Conservation (phyloP, 306 rosid species). For the Chamaecrista fasciculata region DNA sequence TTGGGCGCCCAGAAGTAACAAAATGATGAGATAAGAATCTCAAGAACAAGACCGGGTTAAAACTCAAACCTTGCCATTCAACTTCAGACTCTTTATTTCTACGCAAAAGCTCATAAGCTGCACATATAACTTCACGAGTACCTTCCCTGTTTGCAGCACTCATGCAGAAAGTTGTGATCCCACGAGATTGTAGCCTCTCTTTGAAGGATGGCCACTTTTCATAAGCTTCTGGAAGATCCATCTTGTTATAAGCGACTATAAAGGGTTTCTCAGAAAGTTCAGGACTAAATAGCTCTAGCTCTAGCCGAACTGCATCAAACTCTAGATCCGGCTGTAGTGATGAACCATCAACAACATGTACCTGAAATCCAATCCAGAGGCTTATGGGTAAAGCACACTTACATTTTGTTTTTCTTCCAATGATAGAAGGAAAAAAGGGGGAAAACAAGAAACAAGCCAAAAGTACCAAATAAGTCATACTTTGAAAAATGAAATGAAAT, state of each 20-base stretch:
- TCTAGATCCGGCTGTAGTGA: slow-evolving; percentile 84
- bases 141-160: slow-evolving; percentile 83
- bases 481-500: not conserved
- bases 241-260: slow-evolving; percentile 82
- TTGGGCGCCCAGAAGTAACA: not conserved
- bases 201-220: slow-evolving; percentile 81
- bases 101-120: slow-evolving; percentile 65
- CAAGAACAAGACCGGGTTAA: slow-evolving; percentile 17
- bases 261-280: slow-evolving; percentile 89
- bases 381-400: slow-evolving; percentile 13
- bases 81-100: slow-evolving; percentile 48
- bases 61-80: slow-evolving; percentile 53
- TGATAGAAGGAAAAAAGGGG: not conserved
- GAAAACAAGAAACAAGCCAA: not conserved
- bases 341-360: slow-evolving; percentile 94
- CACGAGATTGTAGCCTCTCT: slow-evolving; percentile 62
- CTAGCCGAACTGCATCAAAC: slow-evolving; percentile 93
- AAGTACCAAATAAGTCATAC: slow-evolving; percentile 19
- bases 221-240: slow-evolving; percentile 96
- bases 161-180: slow-evolving; percentile 76
- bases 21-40: slow-evolving; percentile 2
- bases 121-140: slow-evolving; percentile 66
- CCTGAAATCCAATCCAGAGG: slow-evolving; percentile 40
- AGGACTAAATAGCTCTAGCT: slow-evolving; percentile 83
- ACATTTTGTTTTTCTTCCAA: not conserved